Evolutionary conservation across 352 stramenopile species (phyloP).

Genomic region (Phytophthora crassamura): DNA sequence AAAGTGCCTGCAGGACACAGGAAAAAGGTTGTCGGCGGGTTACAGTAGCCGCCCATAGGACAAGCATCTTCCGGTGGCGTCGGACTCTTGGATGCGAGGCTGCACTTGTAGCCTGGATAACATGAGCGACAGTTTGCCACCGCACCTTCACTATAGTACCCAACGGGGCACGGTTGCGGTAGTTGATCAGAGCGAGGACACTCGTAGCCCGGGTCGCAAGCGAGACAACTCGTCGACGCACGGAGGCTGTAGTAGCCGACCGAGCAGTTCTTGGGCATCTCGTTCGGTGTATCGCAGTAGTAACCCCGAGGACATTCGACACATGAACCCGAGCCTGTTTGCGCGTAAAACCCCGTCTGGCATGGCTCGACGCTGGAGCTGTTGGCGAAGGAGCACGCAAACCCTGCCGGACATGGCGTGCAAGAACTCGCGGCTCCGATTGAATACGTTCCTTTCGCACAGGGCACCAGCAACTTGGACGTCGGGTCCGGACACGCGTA

Average conservation of each 20-base stretch:
- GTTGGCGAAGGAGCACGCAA: slow-evolving; percentile 71
- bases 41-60: slow-evolving; percentile 90
- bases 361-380: slow-evolving; percentile 65
- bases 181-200: slow-evolving; percentile 76
- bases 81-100: slow-evolving; percentile 76
- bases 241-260: slow-evolving; percentile 84
- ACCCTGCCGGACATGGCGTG: slow-evolving; percentile 81
- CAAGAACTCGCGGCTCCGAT: slow-evolving; percentile 56
- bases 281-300: slow-evolving; percentile 71
- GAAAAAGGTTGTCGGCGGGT: slow-evolving; percentile 85
- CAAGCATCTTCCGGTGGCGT: slow-evolving; percentile 89
- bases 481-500: slow-evolving; percentile 78
- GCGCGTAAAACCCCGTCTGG: slow-evolving; percentile 74
- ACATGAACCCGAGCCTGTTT: slow-evolving; percentile 59
- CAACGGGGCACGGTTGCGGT: slow-evolving; percentile 84
- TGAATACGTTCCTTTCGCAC: slow-evolving; percentile 64
- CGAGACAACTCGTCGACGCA: slow-evolving; percentile 66
- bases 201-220: slow-evolving; percentile 85
- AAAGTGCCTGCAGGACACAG: slow-evolving; percentile 88
- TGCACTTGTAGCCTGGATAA: slow-evolving; percentile 80
- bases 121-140: slow-evolving; percentile 73
- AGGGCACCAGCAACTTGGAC: slow-evolving; percentile 52
- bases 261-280: slow-evolving; percentile 74
- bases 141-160: slow-evolving; percentile 86
- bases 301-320: slow-evolving; percentile 83